Conservation (phyloP, 2,329 filamentous ascomycete genomes). For the Fonsecaea pedrosoi region DNA sequence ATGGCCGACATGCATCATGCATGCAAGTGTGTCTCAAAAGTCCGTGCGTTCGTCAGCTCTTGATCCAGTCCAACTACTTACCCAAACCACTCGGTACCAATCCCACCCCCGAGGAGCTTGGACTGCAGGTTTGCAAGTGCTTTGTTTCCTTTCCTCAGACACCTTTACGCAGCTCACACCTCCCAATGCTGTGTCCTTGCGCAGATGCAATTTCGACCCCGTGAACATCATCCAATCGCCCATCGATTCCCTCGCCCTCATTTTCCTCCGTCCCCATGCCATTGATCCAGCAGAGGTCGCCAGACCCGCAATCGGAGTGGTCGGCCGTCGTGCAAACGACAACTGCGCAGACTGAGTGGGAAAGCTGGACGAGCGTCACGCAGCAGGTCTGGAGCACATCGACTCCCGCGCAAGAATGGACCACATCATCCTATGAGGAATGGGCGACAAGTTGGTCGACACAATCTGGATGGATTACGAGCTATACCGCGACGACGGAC, state of each 20-base stretch:
- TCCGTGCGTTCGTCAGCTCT: constrained; percentile 8
- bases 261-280: constrained; percentile 4
- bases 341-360: constrained; percentile 5
- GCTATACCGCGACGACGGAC: constrained; percentile 20
- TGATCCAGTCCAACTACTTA: constrained; percentile 3
- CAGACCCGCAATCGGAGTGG: background rate
- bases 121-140: background rate
- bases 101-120: background rate
- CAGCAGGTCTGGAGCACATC: constrained; percentile 3
- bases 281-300: constrained; percentile 9
- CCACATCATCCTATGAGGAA: constrained; percentile 1
- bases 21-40: constrained; percentile 19
- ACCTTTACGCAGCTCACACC: background rate
- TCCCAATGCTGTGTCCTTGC: background rate
- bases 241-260: background rate
- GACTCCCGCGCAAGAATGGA: constrained; percentile 3
- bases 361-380: constrained; percentile 8
- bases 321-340: background rate
- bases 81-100: background rate
- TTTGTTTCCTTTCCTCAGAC: background rate
- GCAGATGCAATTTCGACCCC: background rate
- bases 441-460: constrained; percentile 12
- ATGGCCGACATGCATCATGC: constrained; percentile 19
- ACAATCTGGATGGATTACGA: constrained; percentile 4
- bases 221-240: background rate